Base-by-base conservation (phyloP, 345 rosid genomes). In the Theobroma cacao region DNA sequence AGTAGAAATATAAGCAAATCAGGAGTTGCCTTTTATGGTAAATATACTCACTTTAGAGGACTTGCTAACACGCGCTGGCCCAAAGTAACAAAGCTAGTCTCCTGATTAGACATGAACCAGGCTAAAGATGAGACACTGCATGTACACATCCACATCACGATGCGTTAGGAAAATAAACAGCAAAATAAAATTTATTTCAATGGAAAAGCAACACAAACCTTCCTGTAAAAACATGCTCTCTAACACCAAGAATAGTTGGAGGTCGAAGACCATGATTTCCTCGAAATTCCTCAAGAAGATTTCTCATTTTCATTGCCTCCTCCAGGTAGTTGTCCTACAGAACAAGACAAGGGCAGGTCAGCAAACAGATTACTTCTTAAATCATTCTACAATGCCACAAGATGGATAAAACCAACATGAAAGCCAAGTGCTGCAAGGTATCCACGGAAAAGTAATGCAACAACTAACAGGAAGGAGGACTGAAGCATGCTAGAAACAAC, bases 61-160 rank as follows among this genome's bases (percentile, higher is more conserved):
- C 74, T 74, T 66, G 99, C 99, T 74, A 96, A 75, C 64, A 96
- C 99, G 17, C 99, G 95, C 81, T 96, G 99, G 53, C 97, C 99
- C 83, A 96, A 79, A 62, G 99, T 96, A 75, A 96, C 99, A 82
- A 96, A 96, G 84, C 99, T 96, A 60, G 99, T 94, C 87, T 96
- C 99, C 86, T 96, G 99, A 84, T 96, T 96, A 83, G 99, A 96
- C 99, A 96, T 96, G 84, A 96, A 96, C 98, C 91, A 88, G 47
- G 99, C 99, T 81, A 96, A 84, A 76, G 98, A 96, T 72, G 99
- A 96, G 78, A 96, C 99, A 94, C 99, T 96, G 94, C 87, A 88
- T 63, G 56, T 55, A 77, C 55, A 83, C 40, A 79, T 63, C 68
- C 63, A 79, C 74, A 82, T 71, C 15, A 73, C 26, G 74, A 55